These are phyloP conservation scores for Scheffersomyces cryptocercus DNA, from an alignment of 1,139 yeast genomes.

Conservation along the genomic window DNA sequence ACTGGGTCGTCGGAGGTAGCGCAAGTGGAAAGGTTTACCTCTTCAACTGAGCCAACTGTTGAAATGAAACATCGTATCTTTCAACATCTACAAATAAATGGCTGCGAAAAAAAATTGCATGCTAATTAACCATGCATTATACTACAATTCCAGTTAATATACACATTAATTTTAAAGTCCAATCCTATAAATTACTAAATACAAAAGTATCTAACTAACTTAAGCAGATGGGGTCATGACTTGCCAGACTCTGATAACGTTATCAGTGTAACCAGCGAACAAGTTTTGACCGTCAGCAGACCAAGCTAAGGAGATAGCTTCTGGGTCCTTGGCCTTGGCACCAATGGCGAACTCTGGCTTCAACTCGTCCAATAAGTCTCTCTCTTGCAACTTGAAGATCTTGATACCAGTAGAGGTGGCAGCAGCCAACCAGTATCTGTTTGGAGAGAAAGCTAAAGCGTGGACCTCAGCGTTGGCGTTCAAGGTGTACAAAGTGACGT, in stretches of 20 bases:
- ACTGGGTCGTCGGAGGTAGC: constrained; percentile 92
- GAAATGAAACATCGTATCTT: too few relatives aligned
- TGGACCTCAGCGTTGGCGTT: constrained; percentile 95
- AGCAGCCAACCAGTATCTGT: constrained; percentile 99
- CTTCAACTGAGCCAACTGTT: constrained; percentile 20
- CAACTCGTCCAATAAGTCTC: constrained; percentile 95
- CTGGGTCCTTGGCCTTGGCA: constrained; percentile 95
- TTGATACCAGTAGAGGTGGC: constrained; percentile 98
- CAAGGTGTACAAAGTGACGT: constrained; percentile 91
- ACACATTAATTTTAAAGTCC: not conserved
- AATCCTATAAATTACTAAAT: not conserved
- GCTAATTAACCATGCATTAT: not conserved
- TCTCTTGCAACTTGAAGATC: constrained; percentile 97
- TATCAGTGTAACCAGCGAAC: constrained; percentile 99
- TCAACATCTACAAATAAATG: too few relatives aligned
- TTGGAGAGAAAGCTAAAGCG: constrained; percentile 99
- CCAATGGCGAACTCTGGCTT: constrained; percentile 95
- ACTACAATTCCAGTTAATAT: not conserved
- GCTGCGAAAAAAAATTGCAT: not conserved
- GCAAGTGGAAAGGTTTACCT: constrained; percentile 90
- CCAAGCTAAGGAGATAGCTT: constrained; percentile 98
- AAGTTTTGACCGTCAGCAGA: constrained; percentile 99
- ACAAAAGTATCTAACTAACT: constrained; percentile 10
- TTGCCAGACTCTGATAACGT: constrained; percentile 99
- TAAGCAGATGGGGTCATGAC: constrained; percentile 88